phyloP scores from a whole-genome alignment of 768 basidiomycete species.

The Pleurotus cornucopiae region DNA sequence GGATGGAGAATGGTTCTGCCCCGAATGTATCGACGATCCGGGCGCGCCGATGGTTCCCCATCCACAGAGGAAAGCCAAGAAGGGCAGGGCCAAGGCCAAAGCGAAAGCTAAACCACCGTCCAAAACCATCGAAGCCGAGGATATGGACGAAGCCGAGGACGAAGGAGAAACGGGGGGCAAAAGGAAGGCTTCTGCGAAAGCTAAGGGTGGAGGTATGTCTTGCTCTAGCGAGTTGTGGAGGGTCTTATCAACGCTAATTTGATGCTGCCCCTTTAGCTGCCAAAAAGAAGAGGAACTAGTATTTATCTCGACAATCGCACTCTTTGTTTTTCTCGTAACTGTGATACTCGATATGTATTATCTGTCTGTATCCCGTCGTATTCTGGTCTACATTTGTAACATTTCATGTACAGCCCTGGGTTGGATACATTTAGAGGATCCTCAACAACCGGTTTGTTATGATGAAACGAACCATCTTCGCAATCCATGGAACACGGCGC shows the following conservation, averaged over 20 bases:
- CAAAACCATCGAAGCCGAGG: conserved; percentile 17
- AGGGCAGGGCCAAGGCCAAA: conserved; percentile 16
- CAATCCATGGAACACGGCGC: too few relatives aligned
- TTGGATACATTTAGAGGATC: too few relatives aligned
- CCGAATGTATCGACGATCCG: conserved; percentile 59
- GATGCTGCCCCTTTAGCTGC: background rate
- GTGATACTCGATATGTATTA: too few relatives aligned
- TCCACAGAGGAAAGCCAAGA: conserved; percentile 22
- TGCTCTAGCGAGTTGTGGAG: background rate
- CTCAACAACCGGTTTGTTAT: too few relatives aligned
- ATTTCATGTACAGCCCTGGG: background rate
- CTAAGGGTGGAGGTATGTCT: conserved; percentile 33
- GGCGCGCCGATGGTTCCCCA: conserved; percentile 47
- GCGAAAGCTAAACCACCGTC: conserved; percentile 15
- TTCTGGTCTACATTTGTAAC: background rate
- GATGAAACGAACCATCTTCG: too few relatives aligned
- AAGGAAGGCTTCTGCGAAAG: conserved; percentile 39
- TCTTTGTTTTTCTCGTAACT: too few relatives aligned
- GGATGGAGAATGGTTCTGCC: conserved; percentile 92
- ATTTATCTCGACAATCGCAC: background rate
- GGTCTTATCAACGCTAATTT: too few relatives aligned
- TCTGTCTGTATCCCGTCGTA: background rate
- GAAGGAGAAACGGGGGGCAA: conserved; percentile 28
- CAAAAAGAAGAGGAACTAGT: background rate
- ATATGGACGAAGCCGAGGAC: conserved; percentile 13